Evolutionary conservation across 805 yeast species (phyloP), one percentile per base, ranked within the genome.

Genomic region (Spathaspora hagerdaliae): DNA sequence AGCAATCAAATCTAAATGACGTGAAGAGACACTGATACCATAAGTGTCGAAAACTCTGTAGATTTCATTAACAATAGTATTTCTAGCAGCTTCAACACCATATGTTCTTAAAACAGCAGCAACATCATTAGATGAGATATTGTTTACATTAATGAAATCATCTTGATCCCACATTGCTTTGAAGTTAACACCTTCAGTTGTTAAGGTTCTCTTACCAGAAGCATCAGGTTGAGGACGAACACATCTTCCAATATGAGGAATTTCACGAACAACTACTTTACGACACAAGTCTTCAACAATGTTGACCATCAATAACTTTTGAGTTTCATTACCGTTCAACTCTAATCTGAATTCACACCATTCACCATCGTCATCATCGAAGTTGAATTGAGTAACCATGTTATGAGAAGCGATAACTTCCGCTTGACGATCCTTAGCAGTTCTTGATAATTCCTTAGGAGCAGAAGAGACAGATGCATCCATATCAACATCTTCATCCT

Each of bases 51-150:
- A 94, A 57, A 94, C 99, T 57, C 88, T 87, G 70, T 87, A 86
- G 65, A 94, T 87, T 76, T 94, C 99, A 59, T 88, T 85, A 29
- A 90, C 98, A 73, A 94, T 87, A 31, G 99, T 94, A 67, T 90
- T 89, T 69, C 99, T 82, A 15, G 99, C 99, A 41, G 99, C 99
- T 71, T 95, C 99, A 43, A 92, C 99, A 65, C 99, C 99, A 59
- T 94, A 94, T 0, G 96, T 88, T 54, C 75, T 79, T 58, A 95
- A 75, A 2, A 94, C 96, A 13, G 97, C 88, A 35, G 87, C 83
- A 54, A 94, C 84, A 69, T 94, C 99, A 75, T 94, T 94, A 7
- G 97, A 90, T 1, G 86, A 78, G 58, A 94, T 87, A 47, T 83
- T 85, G 63, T 94, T 87, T 51, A 92, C 96, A 58, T 91, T 86